Evolutionary conservation across 768 basidiomycete species (phyloP).

Genomic region (Mycena indigotica): DNA sequence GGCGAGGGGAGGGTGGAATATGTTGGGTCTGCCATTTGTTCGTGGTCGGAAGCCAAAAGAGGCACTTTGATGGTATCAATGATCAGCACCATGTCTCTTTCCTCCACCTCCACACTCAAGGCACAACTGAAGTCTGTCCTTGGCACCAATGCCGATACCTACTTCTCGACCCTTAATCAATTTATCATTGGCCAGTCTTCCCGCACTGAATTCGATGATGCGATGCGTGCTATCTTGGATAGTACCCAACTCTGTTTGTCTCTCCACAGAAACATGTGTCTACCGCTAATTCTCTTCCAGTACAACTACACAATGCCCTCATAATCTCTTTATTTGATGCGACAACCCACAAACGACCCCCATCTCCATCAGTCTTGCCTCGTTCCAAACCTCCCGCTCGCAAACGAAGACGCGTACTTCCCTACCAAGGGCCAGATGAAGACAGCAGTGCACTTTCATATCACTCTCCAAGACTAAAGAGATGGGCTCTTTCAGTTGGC

Average conservation of each 20-base stretch:
- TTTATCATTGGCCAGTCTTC: slow-evolving; percentile 73
- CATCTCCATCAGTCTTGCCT: slow-evolving; percentile 66
- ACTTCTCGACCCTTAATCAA: slow-evolving; percentile 64
- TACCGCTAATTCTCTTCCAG: slow-evolving; percentile 34
- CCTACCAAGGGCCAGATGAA: slow-evolving; percentile 68
- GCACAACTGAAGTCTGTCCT: slow-evolving; percentile 62
- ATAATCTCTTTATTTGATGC: slow-evolving; percentile 84
- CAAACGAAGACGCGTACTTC: slow-evolving; percentile 72
- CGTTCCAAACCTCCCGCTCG: slow-evolving; percentile 60
- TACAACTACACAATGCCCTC: slow-evolving; percentile 81
- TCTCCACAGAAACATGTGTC: background rate
- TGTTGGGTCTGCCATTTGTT: slow-evolving; percentile 13
- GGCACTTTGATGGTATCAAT: background rate
- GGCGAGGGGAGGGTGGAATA: slow-evolving; percentile 55
- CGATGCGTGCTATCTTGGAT: slow-evolving; percentile 62
- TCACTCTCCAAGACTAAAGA: slow-evolving; percentile 66
- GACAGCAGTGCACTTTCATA: slow-evolving; percentile 55
- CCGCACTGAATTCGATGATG: slow-evolving; percentile 75
- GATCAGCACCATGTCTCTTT: slow-evolving; percentile 63
- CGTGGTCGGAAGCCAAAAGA: too few relatives aligned
- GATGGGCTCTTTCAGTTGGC: slow-evolving; percentile 73
- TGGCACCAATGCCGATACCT: slow-evolving; percentile 58
- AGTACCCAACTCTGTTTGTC: slow-evolving; percentile 50
- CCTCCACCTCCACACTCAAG: slow-evolving; percentile 75
- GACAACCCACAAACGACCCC: slow-evolving; percentile 68